phyloP scores from a whole-genome alignment of 305 asterid species.

The Caryopteris hybrid region DNA sequence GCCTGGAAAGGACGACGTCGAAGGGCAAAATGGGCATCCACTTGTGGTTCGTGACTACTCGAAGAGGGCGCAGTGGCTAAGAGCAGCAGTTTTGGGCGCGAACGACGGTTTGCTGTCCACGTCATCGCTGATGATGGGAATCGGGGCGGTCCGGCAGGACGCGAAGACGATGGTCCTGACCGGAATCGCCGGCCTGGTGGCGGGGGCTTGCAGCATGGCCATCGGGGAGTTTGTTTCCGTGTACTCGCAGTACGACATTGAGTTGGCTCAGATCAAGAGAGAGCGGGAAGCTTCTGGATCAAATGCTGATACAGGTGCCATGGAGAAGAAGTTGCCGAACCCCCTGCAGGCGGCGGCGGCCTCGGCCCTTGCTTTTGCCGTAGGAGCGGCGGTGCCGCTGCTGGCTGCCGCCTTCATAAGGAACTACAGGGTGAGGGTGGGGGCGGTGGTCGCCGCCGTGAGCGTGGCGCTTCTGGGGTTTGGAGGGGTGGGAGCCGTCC shows the following conservation, averaged over 20 bases:
- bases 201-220: conserved; percentile 73
- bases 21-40: conserved; percentile 1
- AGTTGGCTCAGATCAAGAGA: conserved; percentile 45
- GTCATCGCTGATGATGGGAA: conserved; percentile 51
- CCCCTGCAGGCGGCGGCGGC: conserved; percentile 52
- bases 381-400: conserved; percentile 51
- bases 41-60: conserved; percentile 26
- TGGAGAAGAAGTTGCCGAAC: conserved; percentile 32
- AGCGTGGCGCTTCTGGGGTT: conserved; percentile 39
- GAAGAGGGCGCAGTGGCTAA: conserved; percentile 45
- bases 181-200: conserved; percentile 46
- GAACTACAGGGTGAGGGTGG: conserved; percentile 37
- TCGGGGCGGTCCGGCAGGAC: conserved; percentile 49
- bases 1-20: conserved; percentile 22
- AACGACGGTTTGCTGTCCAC: conserved; percentile 54
- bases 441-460: conserved; percentile 41
- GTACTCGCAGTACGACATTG: conserved; percentile 53
- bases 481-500: conserved; percentile 40
- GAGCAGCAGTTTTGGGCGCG: conserved; percentile 53
- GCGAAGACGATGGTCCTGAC: conserved; percentile 46
- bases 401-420: conserved; percentile 41
- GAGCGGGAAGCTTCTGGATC: not conserved
- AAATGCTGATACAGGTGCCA: not conserved
- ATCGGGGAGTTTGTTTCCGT: conserved; percentile 60
- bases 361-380: conserved; percentile 41